Base-by-base conservation (phyloP, 768 basidiomycete genomes). In the Crassisporium funariophilum region DNA sequence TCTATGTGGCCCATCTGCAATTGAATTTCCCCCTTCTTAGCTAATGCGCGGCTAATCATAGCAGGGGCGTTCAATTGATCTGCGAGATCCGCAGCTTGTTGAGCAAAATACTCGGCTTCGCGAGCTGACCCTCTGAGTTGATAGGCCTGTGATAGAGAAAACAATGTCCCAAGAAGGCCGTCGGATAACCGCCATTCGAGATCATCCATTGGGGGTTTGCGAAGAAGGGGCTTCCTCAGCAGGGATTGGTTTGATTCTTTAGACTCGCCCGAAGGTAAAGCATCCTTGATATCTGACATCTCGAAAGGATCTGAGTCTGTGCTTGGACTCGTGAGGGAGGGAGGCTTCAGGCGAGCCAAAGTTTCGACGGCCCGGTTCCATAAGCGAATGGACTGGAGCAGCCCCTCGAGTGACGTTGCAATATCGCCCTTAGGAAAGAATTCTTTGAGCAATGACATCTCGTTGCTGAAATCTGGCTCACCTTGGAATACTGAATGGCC, bases 81-180 rank as follows among this genome's bases (percentile, higher is more conserved):
- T 0, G 91, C 89, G 1, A 98, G 69, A 15, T 84, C 81, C n/a
- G 77, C 70, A 1, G 88, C 88, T 59, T 92, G 86, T 31, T 85
- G 74, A 0, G 86, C 75, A 60, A 93, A 95, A 56, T 88, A 94
- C 50, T 91, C 84, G 2, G 91, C 84, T 57, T 95, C 92, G 16
- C 87, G 80, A 3, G 84, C 79, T 4, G 93, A 91, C 0, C 95
- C 95, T 13, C 91, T 81, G 0, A 69, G 62, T 15, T 83, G 72
- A 55, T 93, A 91, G 0, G 79, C 73, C 6, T 81, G 75, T 0
- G 79, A 72, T 5, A 95, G 70, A 2, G 81, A 72, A 47, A 95
- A 78, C 2, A 89, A 67, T 0, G 84, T 82, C 0, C 71, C 68
- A 4, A 93, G 67, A 4, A 95, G 74, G 9, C 82, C 84, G 56